A percentile compares a stretch with the other conserved stretches of the same genome.
These are phyloP conservation scores for Immersiella caudata DNA, from an alignment of 495 filamentous ascomycete species.

Conservation along the genomic window DNA sequence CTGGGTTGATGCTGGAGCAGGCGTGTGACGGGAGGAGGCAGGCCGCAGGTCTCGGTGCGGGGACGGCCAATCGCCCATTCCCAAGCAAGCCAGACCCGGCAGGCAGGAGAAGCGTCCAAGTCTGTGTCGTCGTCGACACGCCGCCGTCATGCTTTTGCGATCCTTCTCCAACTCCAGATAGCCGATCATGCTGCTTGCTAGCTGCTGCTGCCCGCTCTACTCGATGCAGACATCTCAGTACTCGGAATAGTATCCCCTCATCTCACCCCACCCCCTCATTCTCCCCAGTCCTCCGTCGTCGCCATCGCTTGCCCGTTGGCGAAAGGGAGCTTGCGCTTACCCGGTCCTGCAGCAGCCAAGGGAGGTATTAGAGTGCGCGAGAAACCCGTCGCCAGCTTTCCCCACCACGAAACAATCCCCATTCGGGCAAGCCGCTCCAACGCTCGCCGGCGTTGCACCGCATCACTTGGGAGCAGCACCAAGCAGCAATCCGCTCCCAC, in stretches of 20 bases:
- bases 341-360: not conserved
- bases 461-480: not conserved
- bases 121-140: not conserved
- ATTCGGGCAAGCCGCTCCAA: not conserved
- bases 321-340: not conserved
- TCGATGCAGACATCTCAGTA: too few relatives aligned
- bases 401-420: not conserved
- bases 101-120: not conserved
- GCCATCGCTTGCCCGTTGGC: not conserved
- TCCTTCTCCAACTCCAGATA: not conserved
- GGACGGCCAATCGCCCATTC: conserved; percentile 3
- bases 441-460: not conserved
- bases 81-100: not conserved
- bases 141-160: not conserved
- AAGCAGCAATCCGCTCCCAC: not conserved
- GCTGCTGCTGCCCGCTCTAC: not conserved
- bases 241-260: not conserved
- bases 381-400: not conserved
- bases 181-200: not conserved
- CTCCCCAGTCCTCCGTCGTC: not conserved
- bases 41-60: conserved; percentile 8
- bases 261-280: not conserved
- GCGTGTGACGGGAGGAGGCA: not conserved
- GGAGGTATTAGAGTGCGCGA: not conserved
- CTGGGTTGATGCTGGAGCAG: conserved; percentile 3